phyloP scores from a whole-genome alignment of 2,329 filamentous ascomycete species.

The Graphilbum sp. region DNA sequence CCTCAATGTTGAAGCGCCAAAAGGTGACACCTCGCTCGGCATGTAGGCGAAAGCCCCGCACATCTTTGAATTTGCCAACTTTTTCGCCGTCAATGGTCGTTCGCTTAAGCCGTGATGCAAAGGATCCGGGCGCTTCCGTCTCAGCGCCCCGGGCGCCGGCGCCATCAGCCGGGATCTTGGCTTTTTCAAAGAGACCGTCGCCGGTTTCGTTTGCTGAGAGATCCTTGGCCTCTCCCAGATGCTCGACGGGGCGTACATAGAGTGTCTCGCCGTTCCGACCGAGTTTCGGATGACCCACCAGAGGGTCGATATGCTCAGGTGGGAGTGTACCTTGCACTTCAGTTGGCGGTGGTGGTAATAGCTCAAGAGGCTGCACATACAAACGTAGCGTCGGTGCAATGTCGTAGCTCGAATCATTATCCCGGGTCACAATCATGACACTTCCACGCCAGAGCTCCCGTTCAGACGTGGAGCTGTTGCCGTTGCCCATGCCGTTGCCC shows the following conservation, averaged over 20 bases:
- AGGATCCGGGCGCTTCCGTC: conserved; percentile 34
- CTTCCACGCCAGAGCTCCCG: conserved; percentile 83
- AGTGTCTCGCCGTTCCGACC: conserved; percentile 72
- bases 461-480: conserved; percentile 20
- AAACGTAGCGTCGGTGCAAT: conserved; percentile 64
- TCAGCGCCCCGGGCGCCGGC: conserved; percentile 20
- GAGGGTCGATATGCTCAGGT: conserved; percentile 74
- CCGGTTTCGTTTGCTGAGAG: conserved; percentile 67
- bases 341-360: conserved; percentile 61
- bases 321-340: conserved; percentile 50
- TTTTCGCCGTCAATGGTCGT: conserved; percentile 60
- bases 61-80: conserved; percentile 64
- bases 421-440: conserved; percentile 87
- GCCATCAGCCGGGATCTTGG: conserved; percentile 34
- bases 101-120: conserved; percentile 35
- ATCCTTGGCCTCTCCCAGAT: conserved; percentile 63
- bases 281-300: conserved; percentile 74
- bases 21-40: conserved; percentile 80
- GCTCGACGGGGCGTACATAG: conserved; percentile 79
- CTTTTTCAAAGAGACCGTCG: conserved; percentile 64
- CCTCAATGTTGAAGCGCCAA: conserved; percentile 91
- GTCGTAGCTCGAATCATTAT: conserved; percentile 67
- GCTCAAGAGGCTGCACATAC: conserved; percentile 73
- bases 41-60: conserved; percentile 68
- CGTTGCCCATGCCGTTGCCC: conserved; percentile 16